Conservation (phyloP, 257 asterid genomes). For the Striga asiatica region DNA sequence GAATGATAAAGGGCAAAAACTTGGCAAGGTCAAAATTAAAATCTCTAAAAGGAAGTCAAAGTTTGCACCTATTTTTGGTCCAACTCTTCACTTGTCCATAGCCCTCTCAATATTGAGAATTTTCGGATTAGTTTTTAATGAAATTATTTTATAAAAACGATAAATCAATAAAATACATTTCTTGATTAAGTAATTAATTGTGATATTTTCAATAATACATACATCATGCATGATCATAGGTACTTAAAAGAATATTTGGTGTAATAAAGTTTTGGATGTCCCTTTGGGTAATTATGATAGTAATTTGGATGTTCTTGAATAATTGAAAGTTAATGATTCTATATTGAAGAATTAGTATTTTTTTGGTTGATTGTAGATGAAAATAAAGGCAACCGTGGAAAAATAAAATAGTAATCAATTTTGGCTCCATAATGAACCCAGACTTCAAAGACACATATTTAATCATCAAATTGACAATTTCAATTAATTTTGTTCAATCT, state of each 20-base stretch:
- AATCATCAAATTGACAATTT: conserved; percentile 21
- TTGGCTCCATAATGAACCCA: conserved; percentile 21
- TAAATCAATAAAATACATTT: background rate
- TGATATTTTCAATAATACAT: conserved; percentile 5
- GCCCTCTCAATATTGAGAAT: conserved; percentile 8
- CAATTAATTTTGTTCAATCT: conserved; percentile 20
- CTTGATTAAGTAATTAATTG: conserved; percentile 8
- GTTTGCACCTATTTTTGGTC: too few relatives aligned
- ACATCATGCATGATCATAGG: background rate
- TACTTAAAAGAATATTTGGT: conserved; percentile 16
- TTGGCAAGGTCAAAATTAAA: background rate
- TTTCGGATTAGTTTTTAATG: conserved; percentile 12
- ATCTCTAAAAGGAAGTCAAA: conserved; percentile 9
- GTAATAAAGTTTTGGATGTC: conserved; percentile 13
- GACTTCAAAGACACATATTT: conserved; percentile 18
- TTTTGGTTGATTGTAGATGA: conserved; percentile 24
- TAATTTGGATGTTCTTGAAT: conserved; percentile 13
- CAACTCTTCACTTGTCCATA: conserved; percentile 10
- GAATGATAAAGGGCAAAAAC: background rate
- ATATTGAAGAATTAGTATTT: conserved; percentile 9
- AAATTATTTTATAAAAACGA: background rate
- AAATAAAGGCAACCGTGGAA: conserved; percentile 19
- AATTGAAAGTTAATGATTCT: conserved; percentile 22
- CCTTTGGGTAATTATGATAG: background rate
- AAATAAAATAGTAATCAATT: conserved; percentile 3